phyloP scores from a whole-genome alignment of 2,329 filamentous ascomycete species.

The Fusarium sp. region DNA sequence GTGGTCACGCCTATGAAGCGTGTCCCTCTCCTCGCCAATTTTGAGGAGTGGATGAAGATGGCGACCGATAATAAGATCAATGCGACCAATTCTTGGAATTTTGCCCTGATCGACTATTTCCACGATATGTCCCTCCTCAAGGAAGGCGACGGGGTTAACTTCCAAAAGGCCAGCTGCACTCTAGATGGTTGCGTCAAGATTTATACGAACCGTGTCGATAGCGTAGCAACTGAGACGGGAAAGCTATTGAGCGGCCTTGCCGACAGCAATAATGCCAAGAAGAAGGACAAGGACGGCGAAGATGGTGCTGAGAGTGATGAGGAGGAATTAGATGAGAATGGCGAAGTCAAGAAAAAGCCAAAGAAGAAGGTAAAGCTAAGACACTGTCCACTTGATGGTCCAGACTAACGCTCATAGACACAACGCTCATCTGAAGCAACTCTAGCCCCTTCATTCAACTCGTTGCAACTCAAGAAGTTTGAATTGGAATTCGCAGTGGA shows the following conservation, averaged over 20 bases:
- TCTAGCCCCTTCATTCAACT: slow-evolving; percentile 85
- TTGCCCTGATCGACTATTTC: slow-evolving; percentile 99
- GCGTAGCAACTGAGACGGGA: slow-evolving; percentile 95
- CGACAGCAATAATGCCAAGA: slow-evolving; percentile 83
- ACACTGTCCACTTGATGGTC: neutral
- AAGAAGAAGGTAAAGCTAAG: slow-evolving; percentile 75
- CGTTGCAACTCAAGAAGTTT: slow-evolving; percentile 94
- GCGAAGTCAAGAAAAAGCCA: slow-evolving; percentile 68
- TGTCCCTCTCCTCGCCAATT: slow-evolving; percentile 94
- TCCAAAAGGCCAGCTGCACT: slow-evolving; percentile 97
- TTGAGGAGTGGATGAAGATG: slow-evolving; percentile 99
- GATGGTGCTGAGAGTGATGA: slow-evolving; percentile 76
- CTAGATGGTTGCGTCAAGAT: slow-evolving; percentile 99
- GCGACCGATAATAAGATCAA: slow-evolving; percentile 99
- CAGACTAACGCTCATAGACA: slow-evolving; percentile 53
- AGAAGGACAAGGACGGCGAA: slow-evolving; percentile 72
- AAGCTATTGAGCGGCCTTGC: slow-evolving; percentile 93
- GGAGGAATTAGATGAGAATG: slow-evolving; percentile 71
- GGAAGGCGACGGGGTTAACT: slow-evolving; percentile 97
- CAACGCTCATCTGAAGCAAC: slow-evolving; percentile 92
- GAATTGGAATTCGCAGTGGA: slow-evolving; percentile 97
- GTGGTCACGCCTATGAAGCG: slow-evolving; percentile 96
- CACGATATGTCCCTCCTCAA: slow-evolving; percentile 98
- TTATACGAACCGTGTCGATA: slow-evolving; percentile 97
- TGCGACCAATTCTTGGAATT: slow-evolving; percentile 98